Base-by-base conservation (phyloP, 2,329 filamentous ascomycete species). In the Coniochaeta sp. region DNA sequence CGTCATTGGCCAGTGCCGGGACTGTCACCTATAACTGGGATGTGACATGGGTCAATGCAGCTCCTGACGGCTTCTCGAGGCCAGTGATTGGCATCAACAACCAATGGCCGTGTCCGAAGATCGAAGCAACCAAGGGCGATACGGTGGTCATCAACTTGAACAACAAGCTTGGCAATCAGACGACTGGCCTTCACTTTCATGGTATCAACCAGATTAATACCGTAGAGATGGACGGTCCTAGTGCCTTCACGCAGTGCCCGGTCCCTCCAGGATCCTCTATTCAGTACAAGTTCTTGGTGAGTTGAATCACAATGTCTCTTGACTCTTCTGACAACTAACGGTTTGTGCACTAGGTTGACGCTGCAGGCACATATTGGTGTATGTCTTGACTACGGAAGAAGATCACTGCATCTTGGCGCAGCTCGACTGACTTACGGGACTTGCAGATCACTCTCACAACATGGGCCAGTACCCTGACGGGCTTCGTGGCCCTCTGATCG, bases 381-480 rank as follows among this genome's bases (percentile, higher is more conserved):
- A 66, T 31, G 64, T 58, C 12, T 9, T 26, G 16, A 10, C 13
- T 26, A 20, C n/a, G 18, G 14, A n/a, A 6, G 18, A 12, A n/a
- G 55, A n/a, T n/a, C n/a, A n/a, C 56, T 60, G 35, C 20, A 57
- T 50, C 49, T 24, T 33, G 51, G 40, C 49, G 30, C 14, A 28
- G 22, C 13, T 48, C n/a, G 12, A 18, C 45, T 31, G n/a, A 48
- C 26, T 31, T 20, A n/a, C 14, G 45, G 20, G 12, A 14, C 18
- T 12, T 16, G 38, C 52, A 74, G 69, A 85, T 56, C 84, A 87
- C 65, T 83, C 80, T 1, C 84, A 87, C 63, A 73, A 77, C 51
- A 75, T 76, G 67, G 81, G 76, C 2, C 82, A 86, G 60, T 87
- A 86, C 58, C 81, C 83, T 0, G 83, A 87, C 62, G 83, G 83